Conservation (phyloP, 306 rosid species). For the Cyclanthera cordifolia region DNA sequence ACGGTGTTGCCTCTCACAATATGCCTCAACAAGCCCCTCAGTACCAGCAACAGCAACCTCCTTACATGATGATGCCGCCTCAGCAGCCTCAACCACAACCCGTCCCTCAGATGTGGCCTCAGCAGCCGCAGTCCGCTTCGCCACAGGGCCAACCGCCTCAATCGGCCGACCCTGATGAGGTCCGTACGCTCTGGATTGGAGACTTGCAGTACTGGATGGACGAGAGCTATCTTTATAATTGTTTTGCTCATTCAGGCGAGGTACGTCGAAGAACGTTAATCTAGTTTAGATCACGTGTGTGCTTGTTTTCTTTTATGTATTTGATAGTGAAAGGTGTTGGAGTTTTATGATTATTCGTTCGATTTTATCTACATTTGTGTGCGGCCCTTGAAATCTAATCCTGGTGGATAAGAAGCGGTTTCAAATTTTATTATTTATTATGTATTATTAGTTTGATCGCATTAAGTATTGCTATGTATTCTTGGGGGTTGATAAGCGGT, state of each 20-base stretch:
- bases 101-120: conserved; percentile 44
- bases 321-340: not conserved
- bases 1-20: conserved; percentile 44
- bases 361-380: not conserved
- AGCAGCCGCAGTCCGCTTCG: conserved; percentile 30
- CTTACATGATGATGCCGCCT: conserved; percentile 76
- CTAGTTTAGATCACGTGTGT: not conserved
- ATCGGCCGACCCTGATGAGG: conserved; percentile 41
- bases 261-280: conserved; percentile 14
- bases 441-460: not conserved
- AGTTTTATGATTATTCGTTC: not conserved
- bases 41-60: conserved; percentile 46
- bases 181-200: conserved; percentile 64
- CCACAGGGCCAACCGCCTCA: conserved; percentile 31
- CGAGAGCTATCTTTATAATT: conserved; percentile 33
- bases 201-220: conserved; percentile 65
- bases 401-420: too few species aligned
- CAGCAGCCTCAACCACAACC: conserved; percentile 31
- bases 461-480: not conserved
- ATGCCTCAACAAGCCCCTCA: conserved; percentile 60
- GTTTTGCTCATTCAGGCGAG: conserved; percentile 46
- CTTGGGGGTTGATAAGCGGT: not conserved
- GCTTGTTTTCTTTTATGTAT: not conserved
- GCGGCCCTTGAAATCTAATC: not conserved
- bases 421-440: too few species aligned